These are phyloP conservation scores for Hyaloscypha bicolor DNA, from an alignment of 495 filamentous ascomycete species.

Conservation along the genomic window DNA sequence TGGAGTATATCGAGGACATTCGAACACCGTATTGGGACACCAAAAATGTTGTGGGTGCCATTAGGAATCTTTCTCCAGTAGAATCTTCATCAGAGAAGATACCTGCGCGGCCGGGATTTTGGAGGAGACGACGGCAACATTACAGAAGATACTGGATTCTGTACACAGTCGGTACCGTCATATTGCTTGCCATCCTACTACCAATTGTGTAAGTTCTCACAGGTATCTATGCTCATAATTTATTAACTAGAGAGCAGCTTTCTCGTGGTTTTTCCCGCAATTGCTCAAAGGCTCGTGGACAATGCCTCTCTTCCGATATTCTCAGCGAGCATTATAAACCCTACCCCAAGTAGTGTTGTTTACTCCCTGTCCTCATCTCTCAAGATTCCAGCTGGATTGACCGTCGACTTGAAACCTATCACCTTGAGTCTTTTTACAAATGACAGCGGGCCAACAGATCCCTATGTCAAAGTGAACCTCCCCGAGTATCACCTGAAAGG, in stretches of 20 bases:
- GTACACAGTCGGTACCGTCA: not conserved
- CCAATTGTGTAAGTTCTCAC: not conserved
- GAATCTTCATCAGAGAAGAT: not conserved
- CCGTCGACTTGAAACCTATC: constrained; percentile 3
- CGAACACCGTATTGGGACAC: no score
- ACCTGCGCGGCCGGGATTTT: not conserved
- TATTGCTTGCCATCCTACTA: not conserved
- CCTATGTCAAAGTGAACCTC: constrained; percentile 2
- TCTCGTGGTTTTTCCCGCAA: not conserved
- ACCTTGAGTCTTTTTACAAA: not conserved
- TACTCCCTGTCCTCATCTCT: not conserved
- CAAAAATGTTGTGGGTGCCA: no score
- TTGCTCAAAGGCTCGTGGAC: not conserved
- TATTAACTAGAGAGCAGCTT: not conserved
- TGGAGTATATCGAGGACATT: no score
- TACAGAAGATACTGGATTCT: not conserved
- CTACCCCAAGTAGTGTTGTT: not conserved
- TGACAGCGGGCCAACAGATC: not conserved
- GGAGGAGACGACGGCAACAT: not conserved
- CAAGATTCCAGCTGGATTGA: not conserved
- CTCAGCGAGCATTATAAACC: not conserved
- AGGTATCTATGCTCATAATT: not conserved
- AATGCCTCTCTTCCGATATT: not conserved
- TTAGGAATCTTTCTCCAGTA: not conserved
- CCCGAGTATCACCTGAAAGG: constrained; percentile 2